Percentiles rank a stretch among this genome's conserved stretches.
Conservation (phyloP, 257 asterid species). For the Nicotiana undulata region DNA sequence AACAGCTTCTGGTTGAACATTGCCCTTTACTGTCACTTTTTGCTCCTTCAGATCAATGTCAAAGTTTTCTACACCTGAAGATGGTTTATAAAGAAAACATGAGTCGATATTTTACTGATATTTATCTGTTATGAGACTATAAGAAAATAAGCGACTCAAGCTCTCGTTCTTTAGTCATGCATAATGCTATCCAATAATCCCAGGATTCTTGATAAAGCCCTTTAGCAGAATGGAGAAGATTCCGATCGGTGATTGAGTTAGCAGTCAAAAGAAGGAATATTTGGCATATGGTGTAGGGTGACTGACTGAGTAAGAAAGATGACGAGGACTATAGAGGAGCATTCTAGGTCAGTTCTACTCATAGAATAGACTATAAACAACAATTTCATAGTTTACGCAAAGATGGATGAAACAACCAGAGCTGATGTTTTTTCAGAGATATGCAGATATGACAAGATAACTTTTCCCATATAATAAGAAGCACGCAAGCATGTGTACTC, state of each 20-base stretch:
- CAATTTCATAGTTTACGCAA: not conserved
- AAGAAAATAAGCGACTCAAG: not conserved
- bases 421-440: not conserved
- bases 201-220: not conserved
- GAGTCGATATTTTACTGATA: not conserved
- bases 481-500: not conserved
- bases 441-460: not conserved
- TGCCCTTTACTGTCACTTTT: conserved; percentile 80
- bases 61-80: conserved; percentile 68
- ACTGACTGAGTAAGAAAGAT: not conserved
- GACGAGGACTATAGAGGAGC: not conserved
- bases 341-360: not conserved
- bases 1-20: conserved; percentile 73
- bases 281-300: not conserved
- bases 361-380: not conserved
- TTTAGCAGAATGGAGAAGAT: not conserved
- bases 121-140: not conserved
- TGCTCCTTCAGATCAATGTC: conserved; percentile 81
- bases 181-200: not conserved
- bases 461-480: not conserved
- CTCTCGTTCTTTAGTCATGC: not conserved
- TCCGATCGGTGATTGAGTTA: not conserved
- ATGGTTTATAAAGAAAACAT: not conserved
- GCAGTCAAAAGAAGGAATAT: not conserved
- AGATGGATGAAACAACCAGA: not conserved